A percentile compares a stretch with the other conserved stretches of the same genome.
These are phyloP conservation scores for Solanum rostratum DNA, from an alignment of 257 asterid genomes.

Conservation along the genomic window DNA sequence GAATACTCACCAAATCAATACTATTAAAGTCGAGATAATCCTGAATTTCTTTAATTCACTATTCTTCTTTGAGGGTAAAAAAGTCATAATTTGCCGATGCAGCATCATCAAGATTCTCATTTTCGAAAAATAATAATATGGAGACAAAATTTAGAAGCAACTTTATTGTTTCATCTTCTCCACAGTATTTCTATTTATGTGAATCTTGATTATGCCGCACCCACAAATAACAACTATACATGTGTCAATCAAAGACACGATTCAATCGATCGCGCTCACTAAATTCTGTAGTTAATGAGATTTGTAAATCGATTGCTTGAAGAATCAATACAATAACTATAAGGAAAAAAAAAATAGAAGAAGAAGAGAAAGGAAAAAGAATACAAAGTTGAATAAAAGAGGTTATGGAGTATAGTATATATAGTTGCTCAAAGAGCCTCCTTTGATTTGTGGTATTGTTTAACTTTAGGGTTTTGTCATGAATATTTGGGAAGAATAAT, in stretches of 20 bases:
- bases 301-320: neutral
- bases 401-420: neutral
- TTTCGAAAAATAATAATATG: neutral
- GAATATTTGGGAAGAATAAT: neutral
- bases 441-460: neutral
- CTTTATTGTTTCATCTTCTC: neutral
- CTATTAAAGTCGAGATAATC: neutral
- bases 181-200: neutral
- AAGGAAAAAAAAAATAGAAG: neutral
- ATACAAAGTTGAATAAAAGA: neutral
- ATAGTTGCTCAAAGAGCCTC: neutral
- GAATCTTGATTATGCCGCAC: constrained; percentile 28
- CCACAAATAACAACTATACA: constrained; percentile 15
- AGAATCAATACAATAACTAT: too few relatives aligned
- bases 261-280: neutral
- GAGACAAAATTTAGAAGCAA: neutral
- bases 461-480: neutral
- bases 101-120: constrained; percentile 46
- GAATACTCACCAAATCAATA: neutral
- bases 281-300: neutral
- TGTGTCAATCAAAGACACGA: neutral
- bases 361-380: neutral
- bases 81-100: constrained; percentile 20
- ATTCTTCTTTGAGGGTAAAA: neutral
- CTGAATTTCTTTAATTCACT: neutral